These are phyloP conservation scores for Pichia kluyveri DNA, from an alignment of 805 yeast species.

Conservation along the genomic window DNA sequence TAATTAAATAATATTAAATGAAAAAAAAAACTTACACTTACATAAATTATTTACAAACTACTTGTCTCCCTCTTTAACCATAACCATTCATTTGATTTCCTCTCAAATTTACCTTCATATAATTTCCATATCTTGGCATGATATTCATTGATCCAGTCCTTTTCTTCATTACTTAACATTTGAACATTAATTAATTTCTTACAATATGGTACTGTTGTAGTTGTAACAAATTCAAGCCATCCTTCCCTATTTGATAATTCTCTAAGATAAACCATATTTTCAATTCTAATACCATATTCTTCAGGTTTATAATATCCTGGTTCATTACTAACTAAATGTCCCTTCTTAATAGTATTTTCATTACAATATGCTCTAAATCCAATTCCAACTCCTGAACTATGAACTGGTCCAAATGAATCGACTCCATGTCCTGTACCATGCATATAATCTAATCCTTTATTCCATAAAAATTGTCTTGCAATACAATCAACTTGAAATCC, in stretches of 20 bases:
- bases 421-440: slow-evolving; percentile 64
- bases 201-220: slow-evolving; percentile 52
- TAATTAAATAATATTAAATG: not conserved
- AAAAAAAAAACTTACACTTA: no score
- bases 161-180: slow-evolving; percentile 38
- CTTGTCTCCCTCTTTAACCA: slow-evolving; percentile 46
- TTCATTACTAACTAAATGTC: slow-evolving; percentile 50
- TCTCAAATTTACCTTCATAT: slow-evolving; percentile 29
- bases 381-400: slow-evolving; percentile 57
- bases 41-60: no score
- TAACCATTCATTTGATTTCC: slow-evolving; percentile 29
- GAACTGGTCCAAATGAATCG: slow-evolving; percentile 53
- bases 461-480: slow-evolving; percentile 54
- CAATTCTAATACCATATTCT: slow-evolving; percentile 50
- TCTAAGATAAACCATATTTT: slow-evolving; percentile 40
- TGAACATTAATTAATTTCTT: slow-evolving; percentile 37
- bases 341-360: slow-evolving; percentile 34
- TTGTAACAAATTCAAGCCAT: slow-evolving; percentile 45
- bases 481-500: slow-evolving; percentile 47
- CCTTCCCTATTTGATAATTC: slow-evolving; percentile 28
- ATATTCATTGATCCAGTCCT: slow-evolving; percentile 40
- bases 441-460: slow-evolving; percentile 45
- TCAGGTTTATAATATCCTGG: slow-evolving; percentile 57
- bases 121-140: slow-evolving; percentile 40
- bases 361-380: slow-evolving; percentile 46